Evolutionary conservation across 768 basidiomycete genomes (phyloP).

Genomic region (Cystobasidium onofrii): DNA sequence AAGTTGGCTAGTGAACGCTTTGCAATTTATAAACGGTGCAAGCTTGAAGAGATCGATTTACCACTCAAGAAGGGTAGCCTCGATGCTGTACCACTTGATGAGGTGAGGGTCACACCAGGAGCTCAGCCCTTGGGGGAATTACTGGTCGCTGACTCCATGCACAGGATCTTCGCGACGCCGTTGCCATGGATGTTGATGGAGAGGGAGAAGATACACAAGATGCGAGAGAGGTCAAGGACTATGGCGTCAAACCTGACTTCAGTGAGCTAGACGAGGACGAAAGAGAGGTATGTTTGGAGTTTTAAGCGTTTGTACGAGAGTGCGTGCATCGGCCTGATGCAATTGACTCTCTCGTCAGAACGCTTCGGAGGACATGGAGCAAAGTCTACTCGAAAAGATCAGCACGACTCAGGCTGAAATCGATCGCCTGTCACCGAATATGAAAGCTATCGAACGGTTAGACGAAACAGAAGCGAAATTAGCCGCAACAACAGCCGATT

Average conservation of each 20-base stretch:
- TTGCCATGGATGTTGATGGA: slow-evolving; percentile 85
- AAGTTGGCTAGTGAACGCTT: slow-evolving; percentile 77
- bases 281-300: slow-evolving; percentile 52
- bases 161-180: slow-evolving; percentile 71
- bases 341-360: slow-evolving; percentile 48
- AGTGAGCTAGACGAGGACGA: slow-evolving; percentile 64
- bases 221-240: slow-evolving; percentile 64
- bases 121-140: too few species aligned
- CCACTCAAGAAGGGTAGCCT: slow-evolving; percentile 69
- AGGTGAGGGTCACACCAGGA: slow-evolving; percentile 55
- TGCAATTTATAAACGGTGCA: slow-evolving; percentile 77
- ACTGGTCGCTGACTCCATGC: slow-evolving; percentile 32
- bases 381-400: slow-evolving; percentile 66
- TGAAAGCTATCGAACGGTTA: slow-evolving; percentile 87
- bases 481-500: slow-evolving; percentile 80
- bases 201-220: slow-evolving; percentile 73
- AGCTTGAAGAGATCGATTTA: slow-evolving; percentile 80
- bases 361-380: slow-evolving; percentile 57
- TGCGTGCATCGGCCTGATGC: slow-evolving; percentile 26
- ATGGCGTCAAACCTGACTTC: slow-evolving; percentile 85
- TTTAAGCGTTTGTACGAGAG: neutral
- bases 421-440: slow-evolving; percentile 86
- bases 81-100: slow-evolving; percentile 86
- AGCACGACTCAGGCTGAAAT: slow-evolving; percentile 67
- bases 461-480: slow-evolving; percentile 61